Percentiles rank a stretch among this genome's conserved stretches.
Evolutionary conservation across 2,329 filamentous ascomycete genomes (phyloP).

Genomic region (Lomentospora prolificans): DNA sequence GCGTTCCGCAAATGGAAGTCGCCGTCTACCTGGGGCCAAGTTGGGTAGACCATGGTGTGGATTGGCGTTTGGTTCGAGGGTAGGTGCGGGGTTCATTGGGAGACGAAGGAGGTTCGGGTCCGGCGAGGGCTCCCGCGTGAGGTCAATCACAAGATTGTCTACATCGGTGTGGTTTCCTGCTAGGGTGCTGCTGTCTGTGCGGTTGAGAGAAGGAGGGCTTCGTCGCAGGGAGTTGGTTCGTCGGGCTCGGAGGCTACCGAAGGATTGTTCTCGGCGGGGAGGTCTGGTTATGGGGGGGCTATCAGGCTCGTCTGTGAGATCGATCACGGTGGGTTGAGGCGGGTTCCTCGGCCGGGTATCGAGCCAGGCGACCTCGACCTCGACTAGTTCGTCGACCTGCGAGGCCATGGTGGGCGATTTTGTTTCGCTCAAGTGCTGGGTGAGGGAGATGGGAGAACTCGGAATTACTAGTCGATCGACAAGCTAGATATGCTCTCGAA

Average conservation of each 20-base stretch:
- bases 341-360: neutral
- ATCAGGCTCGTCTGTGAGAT: constrained; percentile 41
- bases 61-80: neutral
- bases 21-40: neutral
- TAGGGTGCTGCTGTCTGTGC: constrained; percentile 33
- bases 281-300: constrained; percentile 21
- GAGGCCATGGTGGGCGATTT: neutral
- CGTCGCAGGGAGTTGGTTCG: constrained; percentile 29
- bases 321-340: constrained; percentile 27
- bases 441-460: neutral
- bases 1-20: neutral
- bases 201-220: constrained; percentile 31
- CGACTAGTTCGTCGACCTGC: constrained; percentile 23
- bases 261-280: neutral
- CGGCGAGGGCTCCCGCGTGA: neutral
- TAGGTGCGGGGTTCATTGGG: neutral
- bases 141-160: neutral
- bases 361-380: constrained; percentile 17
- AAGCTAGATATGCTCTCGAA: too few relatives aligned
- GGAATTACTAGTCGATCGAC: too few relatives aligned
- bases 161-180: neutral
- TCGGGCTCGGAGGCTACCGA: constrained; percentile 25
- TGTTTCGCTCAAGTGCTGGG: neutral
- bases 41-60: neutral
- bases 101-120: neutral